phyloP scores from a whole-genome alignment of 495 filamentous ascomycete species.

The Evernia prunastri region DNA sequence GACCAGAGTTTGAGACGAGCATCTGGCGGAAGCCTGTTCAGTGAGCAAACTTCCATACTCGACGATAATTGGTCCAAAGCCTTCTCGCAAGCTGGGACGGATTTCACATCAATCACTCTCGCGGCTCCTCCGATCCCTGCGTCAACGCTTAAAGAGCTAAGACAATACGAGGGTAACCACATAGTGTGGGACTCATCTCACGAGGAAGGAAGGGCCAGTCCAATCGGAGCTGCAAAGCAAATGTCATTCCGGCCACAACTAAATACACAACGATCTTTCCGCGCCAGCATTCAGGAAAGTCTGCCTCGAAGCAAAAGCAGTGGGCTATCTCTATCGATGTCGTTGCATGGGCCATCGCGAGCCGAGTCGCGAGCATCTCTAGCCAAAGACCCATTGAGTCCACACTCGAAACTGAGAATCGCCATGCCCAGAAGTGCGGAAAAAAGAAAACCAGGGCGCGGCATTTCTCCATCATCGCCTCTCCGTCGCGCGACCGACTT shows the following conservation, averaged over 20 bases:
- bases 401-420: not conserved
- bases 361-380: slow-evolving; percentile 4
- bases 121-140: not conserved
- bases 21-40: slow-evolving; percentile 43
- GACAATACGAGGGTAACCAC: not conserved
- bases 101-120: slow-evolving; percentile 17
- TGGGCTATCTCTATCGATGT: slow-evolving; percentile 23
- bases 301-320: slow-evolving; percentile 23
- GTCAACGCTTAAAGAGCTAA: not conserved
- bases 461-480: slow-evolving; percentile 13
- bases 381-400: slow-evolving; percentile 2
- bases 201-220: slow-evolving; percentile 1
- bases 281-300: slow-evolving; percentile 22
- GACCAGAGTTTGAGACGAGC: slow-evolving; percentile 39
- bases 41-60: slow-evolving; percentile 46
- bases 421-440: not conserved
- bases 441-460: not conserved
- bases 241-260: slow-evolving; percentile 14
- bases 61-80: slow-evolving; percentile 31
- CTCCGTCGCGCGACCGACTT: slow-evolving; percentile 7
- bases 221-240: slow-evolving; percentile 5
- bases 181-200: slow-evolving; percentile 2
- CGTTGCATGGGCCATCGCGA: slow-evolving; percentile 14
- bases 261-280: slow-evolving; percentile 14
- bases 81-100: slow-evolving; percentile 19